These are phyloP conservation scores for Solanum hybrid DNA, from an alignment of 305 asterid species.

Conservation along the genomic window DNA sequence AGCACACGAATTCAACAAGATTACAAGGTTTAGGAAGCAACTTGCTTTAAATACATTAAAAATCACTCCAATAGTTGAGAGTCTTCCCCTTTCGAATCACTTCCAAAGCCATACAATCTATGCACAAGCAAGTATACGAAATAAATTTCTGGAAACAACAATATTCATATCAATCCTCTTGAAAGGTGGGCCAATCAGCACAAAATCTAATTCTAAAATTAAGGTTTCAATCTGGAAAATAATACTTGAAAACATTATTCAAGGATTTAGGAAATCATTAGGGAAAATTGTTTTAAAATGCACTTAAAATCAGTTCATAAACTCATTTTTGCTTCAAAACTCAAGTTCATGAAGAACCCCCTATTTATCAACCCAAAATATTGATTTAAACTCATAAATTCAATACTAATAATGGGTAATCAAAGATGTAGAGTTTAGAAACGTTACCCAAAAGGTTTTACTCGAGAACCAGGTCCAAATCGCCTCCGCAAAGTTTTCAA, in stretches of 20 bases:
- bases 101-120: not conserved
- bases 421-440: not conserved
- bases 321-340: not conserved
- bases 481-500: not conserved
- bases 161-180: not conserved
- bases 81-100: not conserved
- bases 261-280: not conserved
- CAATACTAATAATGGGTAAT: not conserved
- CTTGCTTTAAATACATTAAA: too few species aligned
- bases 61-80: not conserved
- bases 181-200: not conserved
- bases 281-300: not conserved
- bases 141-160: not conserved
- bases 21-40: not conserved
- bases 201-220: not conserved
- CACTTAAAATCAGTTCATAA: not conserved
- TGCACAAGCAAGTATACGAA: not conserved
- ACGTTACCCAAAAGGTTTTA: not conserved
- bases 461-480: not conserved
- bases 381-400: not conserved
- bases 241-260: not conserved
- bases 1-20: not conserved
- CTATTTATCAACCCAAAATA: not conserved
- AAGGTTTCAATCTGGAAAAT: not conserved
- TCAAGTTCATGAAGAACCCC: not conserved